These are phyloP conservation scores for Phialemonium atrogriseum DNA, from an alignment of 2,329 filamentous ascomycete genomes.

Conservation along the genomic window DNA sequence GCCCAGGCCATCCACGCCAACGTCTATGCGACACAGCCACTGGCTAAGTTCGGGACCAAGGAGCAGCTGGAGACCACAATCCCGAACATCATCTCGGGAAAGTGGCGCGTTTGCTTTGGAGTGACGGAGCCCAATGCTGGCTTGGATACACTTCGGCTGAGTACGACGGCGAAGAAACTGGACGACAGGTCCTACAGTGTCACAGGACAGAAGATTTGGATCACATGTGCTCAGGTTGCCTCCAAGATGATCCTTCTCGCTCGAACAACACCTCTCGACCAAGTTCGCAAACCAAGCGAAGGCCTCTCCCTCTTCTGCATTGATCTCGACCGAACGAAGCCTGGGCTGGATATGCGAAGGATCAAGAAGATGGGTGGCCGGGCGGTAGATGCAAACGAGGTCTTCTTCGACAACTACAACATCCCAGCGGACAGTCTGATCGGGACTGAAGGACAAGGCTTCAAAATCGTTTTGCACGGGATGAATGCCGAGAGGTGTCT, in stretches of 20 bases:
- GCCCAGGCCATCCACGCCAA: constrained; percentile 56
- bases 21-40: constrained; percentile 67
- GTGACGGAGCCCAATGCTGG: constrained; percentile 80
- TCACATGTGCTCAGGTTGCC: constrained; percentile 75
- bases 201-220: constrained; percentile 82
- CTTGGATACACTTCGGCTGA: constrained; percentile 65
- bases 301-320: constrained; percentile 77
- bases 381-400: constrained; percentile 76
- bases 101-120: constrained; percentile 69
- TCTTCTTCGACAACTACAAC: constrained; percentile 75
- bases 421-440: constrained; percentile 58
- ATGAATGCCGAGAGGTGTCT: constrained; percentile 76
- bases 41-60: constrained; percentile 63
- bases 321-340: constrained; percentile 53
- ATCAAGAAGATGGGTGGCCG: constrained; percentile 84
- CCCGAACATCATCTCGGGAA: constrained; percentile 62
- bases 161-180: constrained; percentile 51
- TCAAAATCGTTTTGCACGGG: constrained; percentile 69
- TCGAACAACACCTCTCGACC: constrained; percentile 61
- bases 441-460: constrained; percentile 66
- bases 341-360: constrained; percentile 56
- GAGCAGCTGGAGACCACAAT: constrained; percentile 58
- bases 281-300: constrained; percentile 62
- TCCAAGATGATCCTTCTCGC: constrained; percentile 77
- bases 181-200: constrained; percentile 55